phyloP scores from a whole-genome alignment of 257 asterid species.

The Verbascum thapsus region DNA sequence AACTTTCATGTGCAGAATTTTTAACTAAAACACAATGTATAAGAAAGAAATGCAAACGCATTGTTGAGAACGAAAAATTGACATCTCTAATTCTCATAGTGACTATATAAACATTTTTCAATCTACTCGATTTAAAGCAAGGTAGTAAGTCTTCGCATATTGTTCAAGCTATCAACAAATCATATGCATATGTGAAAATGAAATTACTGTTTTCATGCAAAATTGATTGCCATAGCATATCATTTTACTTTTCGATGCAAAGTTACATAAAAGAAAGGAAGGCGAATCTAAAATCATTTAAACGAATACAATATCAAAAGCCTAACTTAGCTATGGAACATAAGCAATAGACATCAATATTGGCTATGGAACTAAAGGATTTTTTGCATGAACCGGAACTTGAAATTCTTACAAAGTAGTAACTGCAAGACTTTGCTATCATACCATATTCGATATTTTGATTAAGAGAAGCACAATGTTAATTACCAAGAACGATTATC shows the following conservation, averaged over 20 bases:
- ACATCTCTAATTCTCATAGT: background rate
- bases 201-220: background rate
- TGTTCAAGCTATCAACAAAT: too few species aligned
- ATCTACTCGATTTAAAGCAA: too few species aligned
- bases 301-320: too few species aligned
- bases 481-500: constrained; percentile 5
- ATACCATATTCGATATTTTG: background rate
- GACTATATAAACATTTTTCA: too few species aligned
- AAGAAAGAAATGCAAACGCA: background rate
- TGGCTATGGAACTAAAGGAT: background rate
- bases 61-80: background rate
- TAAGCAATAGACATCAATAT: too few species aligned
- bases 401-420: background rate
- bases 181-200: background rate
- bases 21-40: background rate
- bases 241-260: background rate
- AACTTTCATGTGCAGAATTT: background rate
- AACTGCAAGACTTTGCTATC: background rate
- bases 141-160: too few species aligned
- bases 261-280: background rate
- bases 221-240: constrained; percentile 1
- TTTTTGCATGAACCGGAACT: too few species aligned
- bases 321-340: too few species aligned
- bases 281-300: background rate
- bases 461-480: constrained; percentile 8